phyloP scores from a whole-genome alignment of 441 rosid genomes.

The Rhodomyrtus psidioides region DNA sequence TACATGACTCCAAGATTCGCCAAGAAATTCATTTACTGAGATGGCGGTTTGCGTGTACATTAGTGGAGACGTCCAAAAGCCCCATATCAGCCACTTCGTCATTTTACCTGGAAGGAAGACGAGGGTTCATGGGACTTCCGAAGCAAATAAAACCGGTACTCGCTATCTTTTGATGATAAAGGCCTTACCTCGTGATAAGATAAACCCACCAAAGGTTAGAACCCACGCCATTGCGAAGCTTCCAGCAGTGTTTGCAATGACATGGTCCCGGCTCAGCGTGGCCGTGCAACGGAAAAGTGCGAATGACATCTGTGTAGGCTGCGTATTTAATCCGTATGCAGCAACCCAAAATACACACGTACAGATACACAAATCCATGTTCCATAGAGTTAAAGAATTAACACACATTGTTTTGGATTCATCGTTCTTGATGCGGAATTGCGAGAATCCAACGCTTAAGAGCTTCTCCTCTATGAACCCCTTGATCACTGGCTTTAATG shows the following conservation, averaged over 20 bases:
- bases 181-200: neutral
- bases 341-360: no score
- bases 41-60: neutral
- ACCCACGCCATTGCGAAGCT: neutral
- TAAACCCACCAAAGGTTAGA: constrained; percentile 1
- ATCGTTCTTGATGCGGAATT: no score
- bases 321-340: no score
- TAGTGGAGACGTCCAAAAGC: neutral
- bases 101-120: neutral
- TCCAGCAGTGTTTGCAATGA: neutral
- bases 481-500: no score
- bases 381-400: no score
- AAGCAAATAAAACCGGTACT: neutral
- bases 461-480: no score
- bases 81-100: neutral
- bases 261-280: neutral
- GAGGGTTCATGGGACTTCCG: neutral
- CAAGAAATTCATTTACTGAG: constrained; percentile 1
- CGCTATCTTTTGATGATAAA: neutral
- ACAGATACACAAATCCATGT: no score
- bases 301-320: neutral
- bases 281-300: constrained; percentile 3
- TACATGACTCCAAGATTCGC: neutral
- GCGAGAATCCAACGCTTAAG: no score
- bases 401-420: no score